Base-by-base conservation (phyloP, 345 rosid genomes). In the Dimocarpus longan region DNA sequence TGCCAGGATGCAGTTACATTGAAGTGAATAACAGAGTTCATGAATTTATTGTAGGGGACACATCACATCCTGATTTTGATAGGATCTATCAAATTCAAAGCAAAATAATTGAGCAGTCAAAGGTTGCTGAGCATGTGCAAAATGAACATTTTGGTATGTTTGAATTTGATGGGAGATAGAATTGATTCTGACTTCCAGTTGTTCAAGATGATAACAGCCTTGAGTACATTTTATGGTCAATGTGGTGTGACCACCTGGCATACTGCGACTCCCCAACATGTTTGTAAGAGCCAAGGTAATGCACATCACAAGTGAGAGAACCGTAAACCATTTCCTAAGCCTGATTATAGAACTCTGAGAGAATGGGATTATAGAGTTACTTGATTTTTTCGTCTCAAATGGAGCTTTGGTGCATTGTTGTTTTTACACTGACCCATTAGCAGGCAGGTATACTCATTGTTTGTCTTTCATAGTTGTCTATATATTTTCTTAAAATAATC, bases 1-100 rank as follows among this genome's bases (percentile, higher is more conserved):
- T 83, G 56, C 87, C 90, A 52, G 98, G 93, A 21, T 84, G 84
- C 79, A 95, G 98, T 90, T 84, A 84, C 70, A 82, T 91, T 62
- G 93, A 86, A 81, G 78, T 91, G 85, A 84, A 76, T 64, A 82
- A 82, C 73, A 85, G 75, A 70, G 89, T 86, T 59, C 81, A 75
- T 79, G 89, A 83, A 75, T 92, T 93, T 74, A 75, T 86, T 50
- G 85, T 93, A 8, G 91, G 86, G 59, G 91, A 90, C 80, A 70
- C 74, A 37, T 88, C 87, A 2, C 88, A 90, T 82, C 82, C 85
- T 81, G 84, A 73, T 57, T 84, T 79, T 15, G 80, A 78, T 67
- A 80, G 69, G 69, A 87, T 91, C 68, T 76, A 75, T 68, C 81
- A 87, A 72, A 69, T 85, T 40, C 78, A 88, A 74, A 74, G 73